phyloP scores from a whole-genome alignment of 495 filamentous ascomycete genomes.

The Cercophora scortea region DNA sequence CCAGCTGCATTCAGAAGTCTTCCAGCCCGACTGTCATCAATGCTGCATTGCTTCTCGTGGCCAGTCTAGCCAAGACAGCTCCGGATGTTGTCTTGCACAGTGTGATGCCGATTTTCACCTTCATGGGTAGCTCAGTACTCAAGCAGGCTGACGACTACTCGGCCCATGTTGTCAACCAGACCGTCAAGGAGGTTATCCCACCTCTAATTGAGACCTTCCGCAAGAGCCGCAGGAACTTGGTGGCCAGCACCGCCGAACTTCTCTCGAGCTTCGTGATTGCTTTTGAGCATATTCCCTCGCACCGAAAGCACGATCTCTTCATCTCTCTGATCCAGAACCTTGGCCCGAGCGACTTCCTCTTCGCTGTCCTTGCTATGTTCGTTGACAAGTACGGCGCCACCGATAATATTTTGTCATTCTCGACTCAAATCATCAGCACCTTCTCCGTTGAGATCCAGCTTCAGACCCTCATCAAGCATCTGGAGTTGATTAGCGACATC shows the following conservation, averaged over 20 bases:
- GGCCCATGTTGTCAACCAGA: constrained; percentile 82
- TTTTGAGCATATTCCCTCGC: constrained; percentile 86
- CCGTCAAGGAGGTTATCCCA: constrained; percentile 83
- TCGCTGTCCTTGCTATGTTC: constrained; percentile 63
- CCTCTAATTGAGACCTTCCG: constrained; percentile 81
- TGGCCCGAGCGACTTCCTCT: constrained; percentile 74
- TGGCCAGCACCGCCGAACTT: constrained; percentile 75
- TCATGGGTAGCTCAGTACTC: constrained; percentile 84
- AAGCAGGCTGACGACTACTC: constrained; percentile 93
- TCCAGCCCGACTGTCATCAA: constrained; percentile 88
- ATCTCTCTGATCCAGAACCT: constrained; percentile 71
- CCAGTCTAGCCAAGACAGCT: constrained; percentile 69
- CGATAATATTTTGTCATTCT: constrained; percentile 43
- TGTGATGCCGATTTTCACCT: constrained; percentile 98
- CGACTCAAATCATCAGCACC: constrained; percentile 43
- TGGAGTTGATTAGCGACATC: constrained; percentile 64
- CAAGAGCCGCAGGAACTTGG: constrained; percentile 64
- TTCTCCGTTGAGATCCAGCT: constrained; percentile 62
- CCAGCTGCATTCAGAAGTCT: constrained; percentile 84
- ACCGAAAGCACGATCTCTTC: constrained; percentile 75
- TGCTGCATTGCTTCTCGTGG: constrained; percentile 78
- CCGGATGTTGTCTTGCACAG: constrained; percentile 89
- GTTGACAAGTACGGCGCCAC: constrained; percentile 57
- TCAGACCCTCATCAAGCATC: constrained; percentile 59
- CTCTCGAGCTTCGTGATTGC: constrained; percentile 88